Base-by-base conservation (phyloP, 345 rosid species). In the Salix purpurea region DNA sequence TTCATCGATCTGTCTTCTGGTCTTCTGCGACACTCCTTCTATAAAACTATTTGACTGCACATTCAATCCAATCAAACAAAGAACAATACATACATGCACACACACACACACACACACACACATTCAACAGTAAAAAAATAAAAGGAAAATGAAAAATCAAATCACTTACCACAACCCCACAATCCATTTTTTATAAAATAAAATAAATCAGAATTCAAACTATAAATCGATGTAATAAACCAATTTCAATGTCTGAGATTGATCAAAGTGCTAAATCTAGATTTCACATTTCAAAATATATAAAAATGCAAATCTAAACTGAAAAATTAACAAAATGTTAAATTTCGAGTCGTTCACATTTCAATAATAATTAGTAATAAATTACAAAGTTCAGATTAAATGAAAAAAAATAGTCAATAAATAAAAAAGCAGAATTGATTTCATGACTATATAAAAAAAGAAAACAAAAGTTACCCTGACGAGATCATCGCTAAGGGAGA, bases 1-100 rank as follows among this genome's bases (percentile, higher is more conserved):
- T 71, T 96, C 99, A 86, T 94, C 99, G 72, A 96, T 94, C 91
- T 96, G 99, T 70, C 99, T 87, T 90, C 92, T 92, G 87, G 91
- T 92, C 92, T 96, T 96, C 78, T 88, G 98, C 9, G 94, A 89
- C 30, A 92, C 98, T 69, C 96, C 97, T 85, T 96, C 99, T 48
- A 96, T 86, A 77, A 92, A 94, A 79, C 76, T 90, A 81, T 91
- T 96, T 16, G 99, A 96, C 99, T 96, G 83, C 85, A 83, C 16
- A 52, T 28, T 44, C 68, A 64, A 79, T 60, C 50, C 16, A 73
- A 68, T 69, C 21, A 61, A 26, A 16, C 48, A 54, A 24, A 28
- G 40, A 39, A 39, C 9, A 7, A 39, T 39, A 52, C 16, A 70
- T 4, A 21, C 6, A 61, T 9, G 5, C 10, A 71, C 2, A 54